Conservation (phyloP, 805 yeast genomes). For the Candida maesae region DNA sequence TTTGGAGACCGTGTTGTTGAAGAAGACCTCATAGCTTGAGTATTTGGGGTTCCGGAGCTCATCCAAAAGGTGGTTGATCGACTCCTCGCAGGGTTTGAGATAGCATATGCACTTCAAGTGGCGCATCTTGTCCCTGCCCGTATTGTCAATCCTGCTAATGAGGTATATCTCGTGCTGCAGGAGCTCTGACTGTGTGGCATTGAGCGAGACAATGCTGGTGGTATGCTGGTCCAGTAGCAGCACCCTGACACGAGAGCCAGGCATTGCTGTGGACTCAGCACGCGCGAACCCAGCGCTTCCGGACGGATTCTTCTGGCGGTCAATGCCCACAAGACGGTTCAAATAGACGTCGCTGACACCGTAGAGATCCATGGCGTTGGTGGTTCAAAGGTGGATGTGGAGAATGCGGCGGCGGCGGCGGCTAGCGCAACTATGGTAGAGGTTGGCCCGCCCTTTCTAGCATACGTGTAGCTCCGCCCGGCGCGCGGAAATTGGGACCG, state of each 20-base stretch:
- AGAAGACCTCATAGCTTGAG: conserved; percentile 69
- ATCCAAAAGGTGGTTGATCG: conserved; percentile 53
- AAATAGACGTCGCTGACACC: conserved; percentile 43
- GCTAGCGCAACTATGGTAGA: too few relatives aligned
- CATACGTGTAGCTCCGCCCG: too few relatives aligned
- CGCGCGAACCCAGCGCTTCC: conserved; percentile 4
- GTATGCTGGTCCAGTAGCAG: conserved; percentile 77
- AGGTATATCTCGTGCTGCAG: conserved; percentile 81
- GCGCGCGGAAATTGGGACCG: too few relatives aligned
- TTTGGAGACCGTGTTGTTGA: conserved; percentile 73
- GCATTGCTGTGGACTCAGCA: conserved; percentile 18
- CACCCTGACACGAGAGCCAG: conserved; percentile 53
- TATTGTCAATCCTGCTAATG: conserved; percentile 65
- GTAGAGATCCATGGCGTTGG: conserved; percentile 52
- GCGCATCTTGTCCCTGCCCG: conserved; percentile 62
- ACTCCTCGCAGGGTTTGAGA: conserved; percentile 64
- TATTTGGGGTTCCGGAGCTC: conserved; percentile 82
- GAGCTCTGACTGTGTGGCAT: conserved; percentile 81
- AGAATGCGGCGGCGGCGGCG: too few relatives aligned
- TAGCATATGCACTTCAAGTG: conserved; percentile 81
- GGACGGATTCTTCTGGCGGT: conserved; percentile 2
- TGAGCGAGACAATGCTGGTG: conserved; percentile 80
- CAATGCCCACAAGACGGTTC: conserved; percentile 34
- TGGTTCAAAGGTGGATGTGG: too few relatives aligned
- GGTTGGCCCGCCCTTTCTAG: too few relatives aligned